These are phyloP conservation scores for Circinella minor DNA, from an alignment of 371 early-diverging fungal genomes.

Conservation along the genomic window DNA sequence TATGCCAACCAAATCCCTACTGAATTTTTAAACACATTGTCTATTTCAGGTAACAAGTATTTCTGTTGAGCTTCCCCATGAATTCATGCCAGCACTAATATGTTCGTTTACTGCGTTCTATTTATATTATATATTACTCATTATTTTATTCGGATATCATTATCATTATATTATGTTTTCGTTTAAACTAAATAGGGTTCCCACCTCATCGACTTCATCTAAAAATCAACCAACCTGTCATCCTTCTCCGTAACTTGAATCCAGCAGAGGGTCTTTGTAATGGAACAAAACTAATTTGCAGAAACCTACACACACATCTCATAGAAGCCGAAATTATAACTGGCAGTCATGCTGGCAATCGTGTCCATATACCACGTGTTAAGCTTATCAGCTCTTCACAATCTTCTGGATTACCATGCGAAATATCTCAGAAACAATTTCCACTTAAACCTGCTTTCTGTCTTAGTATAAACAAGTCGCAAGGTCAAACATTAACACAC, in stretches of 20 bases:
- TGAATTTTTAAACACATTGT: background rate
- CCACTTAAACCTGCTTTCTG: conserved; percentile 27
- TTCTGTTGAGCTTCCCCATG: too few relatives aligned
- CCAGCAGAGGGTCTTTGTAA: conserved; percentile 31
- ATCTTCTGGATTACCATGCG: background rate
- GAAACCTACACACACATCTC: conserved; percentile 6
- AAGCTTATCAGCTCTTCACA: background rate
- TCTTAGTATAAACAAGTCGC: conserved; percentile 31
- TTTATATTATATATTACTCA: too few relatives aligned
- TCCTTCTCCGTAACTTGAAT: conserved; percentile 34
- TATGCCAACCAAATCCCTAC: background rate
- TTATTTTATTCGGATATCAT: background rate
- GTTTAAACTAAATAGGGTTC: conserved; percentile 5
- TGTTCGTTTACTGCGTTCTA: background rate
- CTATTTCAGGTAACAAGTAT: background rate
- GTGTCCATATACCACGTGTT: conserved; percentile 12
- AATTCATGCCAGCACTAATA: background rate
- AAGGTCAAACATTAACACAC: conserved; percentile 29
- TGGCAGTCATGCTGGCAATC: conserved; percentile 10
- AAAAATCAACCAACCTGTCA: conserved; percentile 29
- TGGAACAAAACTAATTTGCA: conserved; percentile 30
- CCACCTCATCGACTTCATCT: conserved; percentile 25
- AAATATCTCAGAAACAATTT: conserved; percentile 15
- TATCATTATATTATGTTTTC: background rate
- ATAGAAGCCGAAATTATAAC: conserved; percentile 23